Percentiles rank a stretch among this genome's conserved stretches.
These are phyloP conservation scores for Alternaria infectoria DNA, from an alignment of 2,329 filamentous ascomycete genomes.

Conservation along the genomic window DNA sequence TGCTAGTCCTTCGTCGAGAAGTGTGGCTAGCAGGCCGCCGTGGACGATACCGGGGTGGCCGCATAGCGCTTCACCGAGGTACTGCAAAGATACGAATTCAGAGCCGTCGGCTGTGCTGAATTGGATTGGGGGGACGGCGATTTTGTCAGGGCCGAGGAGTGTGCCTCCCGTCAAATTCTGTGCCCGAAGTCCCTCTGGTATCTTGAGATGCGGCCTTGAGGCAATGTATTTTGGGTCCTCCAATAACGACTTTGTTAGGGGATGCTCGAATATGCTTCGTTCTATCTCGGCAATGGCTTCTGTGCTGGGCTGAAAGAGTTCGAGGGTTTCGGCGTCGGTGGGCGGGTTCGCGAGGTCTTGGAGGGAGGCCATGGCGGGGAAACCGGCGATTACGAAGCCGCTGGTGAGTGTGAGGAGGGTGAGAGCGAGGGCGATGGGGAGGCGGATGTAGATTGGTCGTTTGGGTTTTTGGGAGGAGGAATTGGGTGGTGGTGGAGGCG, in stretches of 20 bases:
- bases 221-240: conserved; percentile 71
- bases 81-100: conserved; percentile 69
- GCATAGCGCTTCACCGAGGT: conserved; percentile 80
- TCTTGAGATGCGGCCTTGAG: conserved; percentile 84
- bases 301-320: conserved; percentile 67
- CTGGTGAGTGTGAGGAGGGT: conserved; percentile 57
- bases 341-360: conserved; percentile 61
- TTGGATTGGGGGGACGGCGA: conserved; percentile 80
- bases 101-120: conserved; percentile 68
- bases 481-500: conserved; percentile 4
- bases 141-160: conserved; percentile 74
- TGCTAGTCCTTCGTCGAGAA: conserved; percentile 88
- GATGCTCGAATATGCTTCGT: conserved; percentile 74
- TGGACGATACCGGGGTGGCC: conserved; percentile 92
- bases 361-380: conserved; percentile 59
- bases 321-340: conserved; percentile 75
- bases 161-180: conserved; percentile 85
- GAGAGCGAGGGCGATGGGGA: conserved; percentile 55
- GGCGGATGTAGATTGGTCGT: conserved; percentile 40
- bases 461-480: conserved; percentile 5
- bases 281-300: conserved; percentile 65
- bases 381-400: conserved; percentile 65
- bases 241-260: conserved; percentile 73
- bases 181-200: conserved; percentile 71
- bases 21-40: conserved; percentile 87